phyloP scores from a whole-genome alignment of 78 protist species.

The Isochrysis galbana region DNA sequence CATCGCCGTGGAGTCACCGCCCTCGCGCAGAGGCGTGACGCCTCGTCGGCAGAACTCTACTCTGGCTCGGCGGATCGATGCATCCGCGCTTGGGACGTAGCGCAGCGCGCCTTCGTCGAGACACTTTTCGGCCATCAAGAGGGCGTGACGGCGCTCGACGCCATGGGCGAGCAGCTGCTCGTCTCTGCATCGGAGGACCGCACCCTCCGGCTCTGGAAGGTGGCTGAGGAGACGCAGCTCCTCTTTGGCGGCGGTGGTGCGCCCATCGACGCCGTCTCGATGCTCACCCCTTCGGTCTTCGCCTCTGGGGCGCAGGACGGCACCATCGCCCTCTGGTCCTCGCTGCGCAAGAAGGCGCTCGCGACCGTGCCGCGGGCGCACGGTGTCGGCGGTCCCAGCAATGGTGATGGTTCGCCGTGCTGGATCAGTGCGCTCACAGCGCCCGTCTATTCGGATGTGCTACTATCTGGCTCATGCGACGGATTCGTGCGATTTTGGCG shows the following conservation, averaged over 20 bases:
- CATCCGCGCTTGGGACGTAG: conserved; percentile 74
- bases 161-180: conserved; percentile 51
- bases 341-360: conserved; percentile 33
- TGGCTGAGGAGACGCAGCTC: conserved; percentile 77
- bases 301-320: not conserved
- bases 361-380: not conserved
- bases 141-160: conserved; percentile 64
- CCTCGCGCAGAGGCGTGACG: not conserved
- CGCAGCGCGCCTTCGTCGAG: conserved; percentile 74
- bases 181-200: conserved; percentile 62
- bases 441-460: conserved; percentile 42
- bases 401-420: not conserved
- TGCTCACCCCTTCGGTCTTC: not conserved
- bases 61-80: conserved; percentile 65
- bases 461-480: conserved; percentile 62
- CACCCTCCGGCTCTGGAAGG: conserved; percentile 78
- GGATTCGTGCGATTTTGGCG: conserved; percentile 61
- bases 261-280: not conserved
- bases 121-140: conserved; percentile 77
- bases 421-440: conserved; percentile 60
- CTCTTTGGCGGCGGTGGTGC: conserved; percentile 43
- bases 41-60: not conserved
- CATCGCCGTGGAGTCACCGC: not conserved
- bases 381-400: not conserved
- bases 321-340: not conserved